These are phyloP conservation scores for Pseudogymnoascus destructans DNA, from an alignment of 2,329 filamentous ascomycete species.

Conservation along the genomic window DNA sequence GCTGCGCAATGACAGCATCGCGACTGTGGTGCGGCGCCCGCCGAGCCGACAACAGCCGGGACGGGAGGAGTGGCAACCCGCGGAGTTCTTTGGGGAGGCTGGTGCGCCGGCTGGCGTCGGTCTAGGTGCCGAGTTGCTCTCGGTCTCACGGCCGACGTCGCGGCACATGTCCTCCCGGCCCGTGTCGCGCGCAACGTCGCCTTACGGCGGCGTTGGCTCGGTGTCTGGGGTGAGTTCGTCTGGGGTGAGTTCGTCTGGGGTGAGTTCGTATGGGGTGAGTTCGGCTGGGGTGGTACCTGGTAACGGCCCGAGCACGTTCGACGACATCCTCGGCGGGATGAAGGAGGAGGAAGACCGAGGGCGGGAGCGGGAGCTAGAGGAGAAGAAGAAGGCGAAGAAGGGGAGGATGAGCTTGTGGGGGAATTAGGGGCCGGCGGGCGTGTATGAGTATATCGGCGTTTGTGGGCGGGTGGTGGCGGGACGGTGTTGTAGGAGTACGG, in stretches of 20 bases:
- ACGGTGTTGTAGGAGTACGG: background rate
- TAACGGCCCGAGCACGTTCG: slow-evolving; percentile 29
- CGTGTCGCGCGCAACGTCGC: background rate
- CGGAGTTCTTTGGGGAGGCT: background rate
- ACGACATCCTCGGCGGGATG: slow-evolving; percentile 34
- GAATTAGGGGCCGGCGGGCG: background rate
- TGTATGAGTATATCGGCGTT: background rate
- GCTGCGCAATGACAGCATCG: background rate
- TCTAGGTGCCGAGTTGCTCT: background rate
- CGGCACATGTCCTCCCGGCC: background rate
- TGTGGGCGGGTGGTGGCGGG: background rate
- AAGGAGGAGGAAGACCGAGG: slow-evolving; percentile 28
- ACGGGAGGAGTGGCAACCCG: background rate
- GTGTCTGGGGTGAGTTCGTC: background rate
- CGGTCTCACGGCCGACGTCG: background rate
- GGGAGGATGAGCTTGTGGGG: slow-evolving; percentile 15
- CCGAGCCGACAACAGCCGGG: background rate
- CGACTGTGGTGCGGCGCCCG: background rate
- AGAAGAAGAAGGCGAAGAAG: slow-evolving; percentile 30
- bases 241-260: background rate
- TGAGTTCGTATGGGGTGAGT: background rate
- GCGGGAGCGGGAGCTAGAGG: slow-evolving; percentile 24
- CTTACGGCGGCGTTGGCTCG: background rate
- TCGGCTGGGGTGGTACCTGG: background rate
- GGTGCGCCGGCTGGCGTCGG: background rate